Conservation (phyloP, 495 filamentous ascomycete species). For the Xylaria scruposa region DNA sequence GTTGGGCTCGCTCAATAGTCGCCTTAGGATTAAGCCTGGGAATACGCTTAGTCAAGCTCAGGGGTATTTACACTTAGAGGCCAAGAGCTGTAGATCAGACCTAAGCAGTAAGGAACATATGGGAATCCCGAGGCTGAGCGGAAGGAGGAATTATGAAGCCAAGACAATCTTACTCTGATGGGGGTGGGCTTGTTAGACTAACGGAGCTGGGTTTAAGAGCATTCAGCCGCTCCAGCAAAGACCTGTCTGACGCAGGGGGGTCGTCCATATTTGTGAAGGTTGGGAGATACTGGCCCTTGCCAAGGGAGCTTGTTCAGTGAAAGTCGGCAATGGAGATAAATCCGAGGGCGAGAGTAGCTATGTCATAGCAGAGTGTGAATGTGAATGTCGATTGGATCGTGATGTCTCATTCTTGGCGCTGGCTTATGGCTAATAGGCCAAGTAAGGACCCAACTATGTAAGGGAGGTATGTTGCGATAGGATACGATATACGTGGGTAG, state of each 20-base stretch:
- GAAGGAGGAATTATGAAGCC: neutral
- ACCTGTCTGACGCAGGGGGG: slow-evolving; percentile 77
- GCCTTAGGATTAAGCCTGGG: slow-evolving; percentile 29
- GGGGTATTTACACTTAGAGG: slow-evolving; percentile 2
- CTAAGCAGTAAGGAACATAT: slow-evolving; percentile 2
- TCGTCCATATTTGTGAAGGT: slow-evolving; percentile 56
- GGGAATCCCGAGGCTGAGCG: slow-evolving; percentile 16
- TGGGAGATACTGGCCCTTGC: neutral
- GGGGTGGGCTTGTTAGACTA: slow-evolving; percentile 36
- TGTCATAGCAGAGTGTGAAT: neutral
- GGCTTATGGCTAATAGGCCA: neutral
- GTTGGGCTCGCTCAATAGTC: slow-evolving; percentile 34
- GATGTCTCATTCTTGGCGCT: neutral
- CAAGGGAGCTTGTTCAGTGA: neutral
- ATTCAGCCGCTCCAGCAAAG: slow-evolving; percentile 86
- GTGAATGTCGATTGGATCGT: neutral
- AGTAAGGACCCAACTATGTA: neutral
- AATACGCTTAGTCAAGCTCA: slow-evolving; percentile 28
- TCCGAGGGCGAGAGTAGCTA: neutral
- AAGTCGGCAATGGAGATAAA: neutral
- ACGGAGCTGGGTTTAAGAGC: slow-evolving; percentile 62
- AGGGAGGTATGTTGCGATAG: neutral
- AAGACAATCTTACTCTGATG: slow-evolving; percentile 41
- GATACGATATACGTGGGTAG: too few relatives aligned
- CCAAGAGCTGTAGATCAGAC: neutral